Conservation (phyloP, 495 filamentous ascomycete genomes). For the Xylaria grammica region DNA sequence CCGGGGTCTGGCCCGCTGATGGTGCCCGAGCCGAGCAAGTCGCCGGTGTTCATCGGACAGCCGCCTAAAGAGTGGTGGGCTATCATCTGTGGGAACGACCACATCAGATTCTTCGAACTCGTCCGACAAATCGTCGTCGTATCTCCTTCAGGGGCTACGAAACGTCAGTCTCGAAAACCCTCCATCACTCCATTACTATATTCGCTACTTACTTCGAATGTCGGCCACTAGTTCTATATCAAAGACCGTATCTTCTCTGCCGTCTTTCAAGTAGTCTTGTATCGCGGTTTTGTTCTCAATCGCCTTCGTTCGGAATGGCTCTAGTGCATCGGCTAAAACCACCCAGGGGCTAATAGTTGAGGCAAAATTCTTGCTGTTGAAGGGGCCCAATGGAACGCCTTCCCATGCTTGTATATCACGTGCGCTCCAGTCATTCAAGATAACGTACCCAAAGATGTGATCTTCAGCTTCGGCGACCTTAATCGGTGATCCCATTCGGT, state of each 20-base stretch:
- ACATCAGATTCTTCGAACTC: slow-evolving; percentile 76
- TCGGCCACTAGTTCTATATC: slow-evolving; percentile 79
- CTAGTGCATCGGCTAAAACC: slow-evolving; percentile 81
- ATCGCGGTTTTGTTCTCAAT: slow-evolving; percentile 68
- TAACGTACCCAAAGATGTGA: slow-evolving; percentile 82
- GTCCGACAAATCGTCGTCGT: slow-evolving; percentile 69
- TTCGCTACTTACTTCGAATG: slow-evolving; percentile 62
- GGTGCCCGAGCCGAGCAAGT: slow-evolving; percentile 87
- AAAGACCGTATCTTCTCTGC: slow-evolving; percentile 65
- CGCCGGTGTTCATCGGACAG: slow-evolving; percentile 80
- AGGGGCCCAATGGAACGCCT: slow-evolving; percentile 83
- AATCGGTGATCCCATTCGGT: slow-evolving; percentile 68
- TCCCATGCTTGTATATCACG: slow-evolving; percentile 93
- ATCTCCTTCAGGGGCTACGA: slow-evolving; percentile 61
- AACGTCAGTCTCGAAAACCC: slow-evolving; percentile 18
- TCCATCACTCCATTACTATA: neutral
- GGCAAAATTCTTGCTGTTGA: slow-evolving; percentile 93
- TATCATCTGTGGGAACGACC: slow-evolving; percentile 93
- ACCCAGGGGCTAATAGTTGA: slow-evolving; percentile 90
- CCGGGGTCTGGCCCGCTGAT: slow-evolving; percentile 73
- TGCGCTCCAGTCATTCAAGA: slow-evolving; percentile 96
- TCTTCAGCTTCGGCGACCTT: slow-evolving; percentile 69
- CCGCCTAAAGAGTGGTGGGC: slow-evolving; percentile 89
- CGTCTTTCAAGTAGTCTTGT: slow-evolving; percentile 74
- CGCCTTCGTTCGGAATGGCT: slow-evolving; percentile 62